A percentile compares a stretch with the other conserved stretches of the same genome.
These are phyloP conservation scores for Rhododendron ovatum DNA, from an alignment of 148 eudicot species.

Conservation along the genomic window DNA sequence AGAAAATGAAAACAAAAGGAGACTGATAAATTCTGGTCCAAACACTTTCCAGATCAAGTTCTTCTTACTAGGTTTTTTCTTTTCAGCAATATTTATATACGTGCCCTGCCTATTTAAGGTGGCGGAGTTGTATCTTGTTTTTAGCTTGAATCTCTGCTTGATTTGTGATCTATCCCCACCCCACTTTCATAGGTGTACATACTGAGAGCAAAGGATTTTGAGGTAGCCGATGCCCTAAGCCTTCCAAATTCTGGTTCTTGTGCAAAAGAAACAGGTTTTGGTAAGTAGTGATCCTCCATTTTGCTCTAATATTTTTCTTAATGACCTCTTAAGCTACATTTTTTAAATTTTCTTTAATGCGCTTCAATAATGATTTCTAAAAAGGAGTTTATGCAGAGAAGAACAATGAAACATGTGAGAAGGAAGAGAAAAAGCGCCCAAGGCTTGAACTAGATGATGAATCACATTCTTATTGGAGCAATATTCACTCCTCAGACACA, in stretches of 20 bases:
- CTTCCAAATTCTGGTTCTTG: background rate
- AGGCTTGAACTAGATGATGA: background rate
- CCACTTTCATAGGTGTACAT: background rate
- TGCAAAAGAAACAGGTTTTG: background rate
- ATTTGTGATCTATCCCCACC: background rate
- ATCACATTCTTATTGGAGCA: background rate
- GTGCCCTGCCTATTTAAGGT: background rate
- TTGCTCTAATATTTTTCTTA: background rate
- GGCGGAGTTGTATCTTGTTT: background rate
- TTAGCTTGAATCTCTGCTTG: background rate
- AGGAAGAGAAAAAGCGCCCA: background rate
- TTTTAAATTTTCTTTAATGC: background rate
- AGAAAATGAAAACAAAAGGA: background rate
- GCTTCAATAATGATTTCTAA: background rate
- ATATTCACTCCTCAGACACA: background rate
- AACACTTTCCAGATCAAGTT: constrained; percentile 2
- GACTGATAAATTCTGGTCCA: background rate
- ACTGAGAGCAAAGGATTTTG: constrained; percentile 5
- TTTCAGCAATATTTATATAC: background rate
- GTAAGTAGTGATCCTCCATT: background rate
- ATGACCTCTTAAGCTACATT: background rate
- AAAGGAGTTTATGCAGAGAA: background rate
- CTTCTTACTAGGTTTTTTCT: background rate
- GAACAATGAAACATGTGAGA: background rate
- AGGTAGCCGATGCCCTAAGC: too few species aligned